phyloP scores from a whole-genome alignment of 2,329 filamentous ascomycete genomes.

The Fusarium sp. region DNA sequence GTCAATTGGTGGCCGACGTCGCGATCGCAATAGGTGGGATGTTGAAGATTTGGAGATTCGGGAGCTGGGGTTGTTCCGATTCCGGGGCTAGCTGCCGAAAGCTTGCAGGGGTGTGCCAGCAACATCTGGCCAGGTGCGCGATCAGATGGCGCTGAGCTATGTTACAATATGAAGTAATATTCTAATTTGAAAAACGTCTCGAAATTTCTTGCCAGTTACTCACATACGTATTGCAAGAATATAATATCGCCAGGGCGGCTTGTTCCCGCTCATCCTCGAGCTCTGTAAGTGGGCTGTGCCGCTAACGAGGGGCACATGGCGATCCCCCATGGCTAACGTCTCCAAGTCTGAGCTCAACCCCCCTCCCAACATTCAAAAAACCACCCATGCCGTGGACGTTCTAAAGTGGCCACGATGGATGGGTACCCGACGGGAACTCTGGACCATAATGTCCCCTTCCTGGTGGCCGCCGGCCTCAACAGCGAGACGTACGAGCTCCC shows the following conservation, averaged over 20 bases:
- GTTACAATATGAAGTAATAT: constrained; percentile 2
- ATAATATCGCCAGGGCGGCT: neutral
- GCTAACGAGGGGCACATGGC: constrained; percentile 44
- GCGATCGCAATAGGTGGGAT: constrained; percentile 23
- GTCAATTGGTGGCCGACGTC: constrained; percentile 19
- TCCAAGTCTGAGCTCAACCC: constrained; percentile 27
- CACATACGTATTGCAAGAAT: neutral
- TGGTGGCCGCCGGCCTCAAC: constrained; percentile 83
- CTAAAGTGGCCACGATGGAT: constrained; percentile 70
- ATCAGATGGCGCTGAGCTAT: neutral
- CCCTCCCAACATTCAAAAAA: constrained; percentile 27
- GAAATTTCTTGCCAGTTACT: neutral
- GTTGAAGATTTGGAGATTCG: constrained; percentile 40
- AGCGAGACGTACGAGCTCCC: constrained; percentile 55
- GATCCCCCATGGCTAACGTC: constrained; percentile 38
- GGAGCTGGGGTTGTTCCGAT: constrained; percentile 47
- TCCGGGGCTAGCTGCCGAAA: constrained; percentile 39
- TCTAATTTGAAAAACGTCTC: neutral
- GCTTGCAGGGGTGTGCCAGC: constrained; percentile 29
- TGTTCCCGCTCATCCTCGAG: constrained; percentile 14
- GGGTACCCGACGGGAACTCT: constrained; percentile 84
- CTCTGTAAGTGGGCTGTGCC: constrained; percentile 42
- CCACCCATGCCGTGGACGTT: constrained; percentile 38
- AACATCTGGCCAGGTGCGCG: constrained; percentile 6
- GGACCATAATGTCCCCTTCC: constrained; percentile 86